Percentiles rank a stretch among this genome's conserved stretches.
These are phyloP conservation scores for Mallotus nudiflorus DNA, from an alignment of 345 rosid species.

Conservation along the genomic window DNA sequence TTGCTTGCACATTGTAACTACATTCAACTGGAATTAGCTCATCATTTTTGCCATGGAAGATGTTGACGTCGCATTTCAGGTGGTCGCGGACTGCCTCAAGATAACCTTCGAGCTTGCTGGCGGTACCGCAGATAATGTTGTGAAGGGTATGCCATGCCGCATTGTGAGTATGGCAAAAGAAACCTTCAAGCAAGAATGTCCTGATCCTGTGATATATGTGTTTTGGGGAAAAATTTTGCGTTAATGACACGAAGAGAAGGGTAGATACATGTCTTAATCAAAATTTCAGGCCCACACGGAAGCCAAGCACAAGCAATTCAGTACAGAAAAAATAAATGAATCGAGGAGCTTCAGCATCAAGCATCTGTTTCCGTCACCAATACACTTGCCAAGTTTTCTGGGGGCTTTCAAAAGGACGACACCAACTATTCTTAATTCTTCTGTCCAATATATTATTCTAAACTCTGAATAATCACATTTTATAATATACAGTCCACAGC, in stretches of 20 bases:
- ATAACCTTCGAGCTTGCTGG: slow-evolving; percentile 76
- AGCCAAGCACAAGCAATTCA: background rate
- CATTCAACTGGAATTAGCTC: slow-evolving; percentile 88
- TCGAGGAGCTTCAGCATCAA: background rate
- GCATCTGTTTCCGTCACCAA: slow-evolving; percentile 1
- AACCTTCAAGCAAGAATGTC: slow-evolving; percentile 87
- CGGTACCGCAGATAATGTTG: slow-evolving; percentile 90
- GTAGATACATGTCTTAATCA: slow-evolving; percentile 21
- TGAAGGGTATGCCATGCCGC: slow-evolving; percentile 98
- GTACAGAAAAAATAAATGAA: background rate
- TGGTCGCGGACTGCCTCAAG: slow-evolving; percentile 59
- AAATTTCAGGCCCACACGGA: no score
- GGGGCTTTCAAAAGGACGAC: no score
- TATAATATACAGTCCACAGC: no score
- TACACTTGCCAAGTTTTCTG: no score
- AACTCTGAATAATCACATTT: no score
- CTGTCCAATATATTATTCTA: no score
- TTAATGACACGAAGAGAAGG: background rate
- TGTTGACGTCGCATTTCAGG: slow-evolving; percentile 64
- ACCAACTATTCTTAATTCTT: no score
- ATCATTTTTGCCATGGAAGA: slow-evolving; percentile 81
- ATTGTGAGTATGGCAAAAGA: slow-evolving; percentile 88
- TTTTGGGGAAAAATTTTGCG: slow-evolving; percentile 8
- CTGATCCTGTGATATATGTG: slow-evolving; percentile 49
- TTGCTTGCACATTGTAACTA: slow-evolving; percentile 61